A percentile compares a stretch with the other conserved stretches of the same genome.
Conservation (phyloP, 495 filamentous ascomycete species). For the Aspergillus heteromorphus region DNA sequence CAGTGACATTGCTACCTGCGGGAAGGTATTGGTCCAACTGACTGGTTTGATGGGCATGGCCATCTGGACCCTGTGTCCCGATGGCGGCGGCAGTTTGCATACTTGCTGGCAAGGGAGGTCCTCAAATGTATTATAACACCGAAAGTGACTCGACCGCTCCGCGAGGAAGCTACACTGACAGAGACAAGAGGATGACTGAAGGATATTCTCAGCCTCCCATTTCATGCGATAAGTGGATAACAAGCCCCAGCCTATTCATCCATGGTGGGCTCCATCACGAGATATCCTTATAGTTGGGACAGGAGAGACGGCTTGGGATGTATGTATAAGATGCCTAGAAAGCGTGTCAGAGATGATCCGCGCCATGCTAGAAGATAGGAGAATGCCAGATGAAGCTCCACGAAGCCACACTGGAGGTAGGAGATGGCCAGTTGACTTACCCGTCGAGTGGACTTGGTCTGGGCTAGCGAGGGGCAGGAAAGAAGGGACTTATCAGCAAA, state of each 20-base stretch:
- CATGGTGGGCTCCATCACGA: slow-evolving; percentile 21
- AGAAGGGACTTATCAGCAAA: neutral
- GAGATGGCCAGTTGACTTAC: neutral
- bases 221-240: slow-evolving; percentile 7
- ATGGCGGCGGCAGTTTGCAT: slow-evolving; percentile 10
- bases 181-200: neutral
- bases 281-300: slow-evolving; percentile 9
- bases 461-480: neutral
- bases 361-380: neutral
- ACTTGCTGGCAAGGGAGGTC: neutral
- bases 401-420: neutral
- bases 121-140: neutral
- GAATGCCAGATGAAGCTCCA: neutral
- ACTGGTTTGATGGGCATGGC: slow-evolving; percentile 9
- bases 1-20: neutral
- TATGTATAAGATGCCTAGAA: slow-evolving; percentile 5
- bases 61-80: slow-evolving; percentile 9
- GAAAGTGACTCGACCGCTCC: neutral
- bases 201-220: slow-evolving; percentile 3
- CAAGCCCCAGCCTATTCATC: slow-evolving; percentile 12
- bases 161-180: slow-evolving; percentile 5
- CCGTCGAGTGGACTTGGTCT: neutral
- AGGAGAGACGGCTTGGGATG: slow-evolving; percentile 13
- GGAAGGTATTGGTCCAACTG: slow-evolving; percentile 9
- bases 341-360: slow-evolving; percentile 4